Base-by-base conservation (phyloP, 2,329 filamentous ascomycete genomes). In the Cladosporium colombiae region DNA sequence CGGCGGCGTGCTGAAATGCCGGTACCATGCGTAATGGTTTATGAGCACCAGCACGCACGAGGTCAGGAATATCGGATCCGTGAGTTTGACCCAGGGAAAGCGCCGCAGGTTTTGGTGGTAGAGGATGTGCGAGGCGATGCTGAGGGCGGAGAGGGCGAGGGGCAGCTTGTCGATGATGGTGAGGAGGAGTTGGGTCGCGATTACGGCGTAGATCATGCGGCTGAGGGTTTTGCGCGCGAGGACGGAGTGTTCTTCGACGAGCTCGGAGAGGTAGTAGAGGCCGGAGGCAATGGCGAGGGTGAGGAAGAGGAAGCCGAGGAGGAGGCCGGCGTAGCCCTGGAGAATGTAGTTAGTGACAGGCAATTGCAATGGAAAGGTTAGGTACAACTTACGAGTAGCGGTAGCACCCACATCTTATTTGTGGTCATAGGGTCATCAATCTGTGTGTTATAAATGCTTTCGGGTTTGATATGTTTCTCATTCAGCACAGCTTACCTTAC, bases 201-300 rank as follows among this genome's bases (percentile, higher is more conserved):
- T 89, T 70, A 97, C 88, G 68, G 81, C 82, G 81, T 97, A 97
- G 74, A 98, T 97, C 65, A 98, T 83, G 50, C 88, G 89, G 37
- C 86, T 90, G 62, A 99, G 84, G n/a, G 97, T 82, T 65, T 90
- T 91, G 77, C 96, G 96, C 14, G 93, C 91, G 68, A 96, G 80
- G 13, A 98, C 94, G 4, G 94, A 97, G 77, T 99, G 94, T 79
- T 99, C 95, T 81, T 99, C 95, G 68, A 99, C 95, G 16, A 98
- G 88, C 79, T 99, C 95, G 27, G 94, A 97, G 63, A 99, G 89
- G 78, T 99, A 99, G 82, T 99, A 99, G 29, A 99, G 88, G 44
- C 95, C 95, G n/a, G 93, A 97, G 46, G 95, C 95, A 76, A 99
- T 98, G 65, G 94, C 93, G 68, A 99, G 85, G 23, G 95, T 98